phyloP scores from a whole-genome alignment of 208 protist genomes.

The Trypanosoma brucei region DNA sequence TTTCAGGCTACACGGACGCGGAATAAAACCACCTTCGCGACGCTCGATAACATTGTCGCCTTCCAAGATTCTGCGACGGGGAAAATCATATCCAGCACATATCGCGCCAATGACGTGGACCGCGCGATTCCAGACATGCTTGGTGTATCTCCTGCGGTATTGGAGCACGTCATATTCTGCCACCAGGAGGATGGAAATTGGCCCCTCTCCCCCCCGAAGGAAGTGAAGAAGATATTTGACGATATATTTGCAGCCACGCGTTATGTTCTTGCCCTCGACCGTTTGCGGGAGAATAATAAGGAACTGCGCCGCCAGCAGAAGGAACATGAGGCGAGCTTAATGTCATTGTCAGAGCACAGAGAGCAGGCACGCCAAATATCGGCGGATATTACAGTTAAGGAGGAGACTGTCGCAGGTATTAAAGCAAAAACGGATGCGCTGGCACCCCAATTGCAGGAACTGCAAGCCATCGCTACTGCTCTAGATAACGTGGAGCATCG shows the following conservation, averaged over 20 bases:
- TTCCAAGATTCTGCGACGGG: slow-evolving; percentile 84
- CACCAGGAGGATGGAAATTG: slow-evolving; percentile 98
- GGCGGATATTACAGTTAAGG: slow-evolving; percentile 52
- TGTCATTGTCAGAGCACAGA: slow-evolving; percentile 75
- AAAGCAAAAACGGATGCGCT: slow-evolving; percentile 33
- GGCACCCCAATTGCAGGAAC: slow-evolving; percentile 54
- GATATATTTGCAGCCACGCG: slow-evolving; percentile 97
- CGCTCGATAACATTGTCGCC: slow-evolving; percentile 92
- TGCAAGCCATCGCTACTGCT: slow-evolving; percentile 39
- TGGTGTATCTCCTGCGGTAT: slow-evolving; percentile 95
- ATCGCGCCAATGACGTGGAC: slow-evolving; percentile 94
- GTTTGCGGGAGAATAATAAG: slow-evolving; percentile 81
- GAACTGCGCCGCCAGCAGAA: slow-evolving; percentile 79
- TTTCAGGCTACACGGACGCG: slow-evolving; percentile 89
- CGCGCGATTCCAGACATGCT: slow-evolving; percentile 94
- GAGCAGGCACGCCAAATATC: slow-evolving; percentile 68
- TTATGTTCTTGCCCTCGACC: slow-evolving; percentile 88
- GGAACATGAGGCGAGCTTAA: slow-evolving; percentile 72
- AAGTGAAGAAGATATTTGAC: slow-evolving; percentile 98
- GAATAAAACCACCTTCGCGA: slow-evolving; percentile 88
- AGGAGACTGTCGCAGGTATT: slow-evolving; percentile 40
- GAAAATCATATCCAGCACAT: slow-evolving; percentile 79
- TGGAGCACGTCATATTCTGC: slow-evolving; percentile 98
- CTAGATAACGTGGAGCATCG: slow-evolving; percentile 48
- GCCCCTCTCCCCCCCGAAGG: slow-evolving; percentile 89